These are phyloP conservation scores for Hylodesmum podocarpum DNA, from an alignment of 306 rosid genomes.

Conservation along the genomic window DNA sequence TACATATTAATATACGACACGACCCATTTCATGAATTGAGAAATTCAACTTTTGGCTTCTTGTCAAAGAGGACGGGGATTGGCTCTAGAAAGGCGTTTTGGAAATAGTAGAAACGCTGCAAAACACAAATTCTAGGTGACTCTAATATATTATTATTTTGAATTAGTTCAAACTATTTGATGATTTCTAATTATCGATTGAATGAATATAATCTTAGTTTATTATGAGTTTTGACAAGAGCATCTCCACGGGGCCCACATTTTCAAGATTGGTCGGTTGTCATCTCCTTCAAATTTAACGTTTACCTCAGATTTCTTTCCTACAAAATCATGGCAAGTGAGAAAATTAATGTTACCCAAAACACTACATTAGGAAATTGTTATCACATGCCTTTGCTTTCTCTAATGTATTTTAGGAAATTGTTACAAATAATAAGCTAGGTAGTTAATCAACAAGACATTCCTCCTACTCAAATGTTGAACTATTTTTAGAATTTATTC, in stretches of 20 bases:
- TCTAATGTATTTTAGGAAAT: not conserved
- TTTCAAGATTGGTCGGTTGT: slow-evolving; percentile 55
- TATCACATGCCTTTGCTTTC: slow-evolving; percentile 36
- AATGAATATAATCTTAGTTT: slow-evolving; percentile 27
- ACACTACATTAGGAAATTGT: slow-evolving; percentile 27
- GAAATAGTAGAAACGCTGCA: not conserved
- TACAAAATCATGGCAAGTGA: slow-evolving; percentile 51
- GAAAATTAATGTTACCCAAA: slow-evolving; percentile 29
- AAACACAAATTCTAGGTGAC: slow-evolving; percentile 7
- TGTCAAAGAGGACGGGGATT: not conserved
- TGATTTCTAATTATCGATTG: slow-evolving; percentile 29
- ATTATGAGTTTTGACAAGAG: slow-evolving; percentile 27
- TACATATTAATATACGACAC: not conserved
- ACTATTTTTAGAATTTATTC: not conserved
- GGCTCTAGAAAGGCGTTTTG: slow-evolving; percentile 32
- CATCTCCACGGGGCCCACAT: slow-evolving; percentile 35
- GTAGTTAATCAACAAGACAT: not conserved
- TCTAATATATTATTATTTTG: slow-evolving; percentile 26
- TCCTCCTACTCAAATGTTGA: not conserved
- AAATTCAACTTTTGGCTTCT: slow-evolving; percentile 3
- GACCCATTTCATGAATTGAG: not conserved
- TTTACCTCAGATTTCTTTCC: slow-evolving; percentile 40
- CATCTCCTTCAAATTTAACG: slow-evolving; percentile 51
- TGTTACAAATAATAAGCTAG: not conserved
- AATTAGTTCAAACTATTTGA: not conserved